Evolutionary conservation across 1,139 yeast species (phyloP), one percentile per base, ranked within the genome.

Genomic region (Starmera stellimalicola): DNA sequence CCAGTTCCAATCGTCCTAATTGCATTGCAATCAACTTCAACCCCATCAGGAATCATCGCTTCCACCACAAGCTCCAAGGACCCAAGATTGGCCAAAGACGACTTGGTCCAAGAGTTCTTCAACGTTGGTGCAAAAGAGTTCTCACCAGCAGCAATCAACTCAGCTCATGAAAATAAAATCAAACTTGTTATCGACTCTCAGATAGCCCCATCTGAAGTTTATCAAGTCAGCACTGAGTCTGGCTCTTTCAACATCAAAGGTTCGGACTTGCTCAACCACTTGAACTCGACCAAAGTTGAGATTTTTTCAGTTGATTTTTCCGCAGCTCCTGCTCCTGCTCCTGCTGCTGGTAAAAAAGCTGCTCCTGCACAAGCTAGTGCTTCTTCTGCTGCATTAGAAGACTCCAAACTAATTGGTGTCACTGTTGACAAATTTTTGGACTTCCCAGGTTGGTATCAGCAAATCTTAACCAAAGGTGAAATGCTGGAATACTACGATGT

Each of bases 401-500:
- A 85, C 54, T 95, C 95, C 37, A 91, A 91, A 51, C 68, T 91
- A 52, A 85, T 91, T 48, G 98, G 98, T 59, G 88, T 93, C 56
- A 93, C 97, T 31, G 94, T 82, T 34, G 95, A 87, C 59, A 93
- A 91, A 65, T 72, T 78, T 42, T 69, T 75, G 52, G 98, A 93
- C 56, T 93, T 93, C 68, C 77, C 98, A 41, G 77, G 87, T 35
- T 93, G 99, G 99, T 93, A 91, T 67, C 87, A 88, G 46, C 97
- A 93, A 66, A 81, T 93, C 39, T 71, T 87, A 43, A 81, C 91
- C 51, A 93, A 93, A 66, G 94, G 95, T 60, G 98, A 93, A 62
- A 84, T 93, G 94, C 70, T 93, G 55, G 98, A 93, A 59, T 93
- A 93, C 67, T 91, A 93, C 55, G 98, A 93, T 57, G 96, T 93